Base-by-base conservation (phyloP, 2,329 filamentous ascomycete genomes). In the Leptographium lundbergii region DNA sequence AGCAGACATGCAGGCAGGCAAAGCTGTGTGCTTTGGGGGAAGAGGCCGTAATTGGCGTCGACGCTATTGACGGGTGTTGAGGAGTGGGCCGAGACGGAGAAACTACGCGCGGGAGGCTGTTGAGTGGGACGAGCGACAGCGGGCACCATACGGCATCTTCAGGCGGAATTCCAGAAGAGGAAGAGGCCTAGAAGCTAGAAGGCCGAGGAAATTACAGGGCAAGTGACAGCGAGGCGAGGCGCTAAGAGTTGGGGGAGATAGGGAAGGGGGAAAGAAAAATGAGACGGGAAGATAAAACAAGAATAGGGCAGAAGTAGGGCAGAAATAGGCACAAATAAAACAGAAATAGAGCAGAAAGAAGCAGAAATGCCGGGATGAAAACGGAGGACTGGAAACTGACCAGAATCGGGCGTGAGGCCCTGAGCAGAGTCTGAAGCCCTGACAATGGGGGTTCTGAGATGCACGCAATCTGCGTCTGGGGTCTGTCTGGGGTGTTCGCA, bases 21-120 rank as follows among this genome's bases (percentile, higher is more conserved):
- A 45, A n/a, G 42, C 19, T 22, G 6, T 19, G 42, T 22, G 17
- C 42, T 45, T 10, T 19, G n/a, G n/a, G 24, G 25, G 27, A 53
- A 32, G 19, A 29, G 24, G 24, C 50, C 17, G 53, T 42, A 42
- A 17, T 56, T 57, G 59, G 59, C 55, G 51, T 54, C 36, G 32
- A 45, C 59, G 53, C 59, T 58, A 60, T 50, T 34, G 42, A 56
- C 54, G 54, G 54, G 42, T 50, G 56, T 36, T 55, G 27, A 45
- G 54, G 56, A 25, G 59, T 60, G 59, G 56, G 52, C 56, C 56
- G 56, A 60, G 59, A 56, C 56, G 59, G 54, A 54, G 54, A 48
- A 50, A 29, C 50, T 34, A 47, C 24, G 54, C 29, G 55, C 59
- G 59, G 57, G 57, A 59, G 57, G 36, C 48, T 48, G 47, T 53